A percentile compares a stretch with the other conserved stretches of the same genome.
These are phyloP conservation scores for Hypoxylon sp. DNA, from an alignment of 2,329 filamentous ascomycete genomes.

Conservation along the genomic window DNA sequence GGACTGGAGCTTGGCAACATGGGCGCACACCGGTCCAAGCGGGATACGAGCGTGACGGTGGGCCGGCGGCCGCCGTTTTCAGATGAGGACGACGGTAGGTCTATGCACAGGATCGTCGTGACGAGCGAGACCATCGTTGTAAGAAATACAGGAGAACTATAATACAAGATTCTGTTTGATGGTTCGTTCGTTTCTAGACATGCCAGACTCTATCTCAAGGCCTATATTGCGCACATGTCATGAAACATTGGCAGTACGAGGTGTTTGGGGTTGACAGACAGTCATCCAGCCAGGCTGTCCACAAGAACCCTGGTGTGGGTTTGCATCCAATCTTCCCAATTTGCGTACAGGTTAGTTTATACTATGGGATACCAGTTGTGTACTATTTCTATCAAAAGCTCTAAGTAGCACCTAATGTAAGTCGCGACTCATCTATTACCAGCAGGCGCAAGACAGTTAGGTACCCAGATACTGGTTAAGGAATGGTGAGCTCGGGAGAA, in stretches of 20 bases:
- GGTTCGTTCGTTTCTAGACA: constrained; percentile 14
- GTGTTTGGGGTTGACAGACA: neutral
- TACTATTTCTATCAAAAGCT: neutral
- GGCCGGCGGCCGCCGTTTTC: constrained; percentile 32
- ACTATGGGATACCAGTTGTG: neutral
- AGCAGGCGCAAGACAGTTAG: neutral
- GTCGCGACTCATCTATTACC: neutral
- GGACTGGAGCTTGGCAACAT: constrained; percentile 36
- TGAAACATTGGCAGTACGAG: neutral
- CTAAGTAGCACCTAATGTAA: neutral
- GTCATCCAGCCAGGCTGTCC: neutral
- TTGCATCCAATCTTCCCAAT: neutral
- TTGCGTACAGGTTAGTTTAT: neutral
- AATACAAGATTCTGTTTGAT: constrained; percentile 1
- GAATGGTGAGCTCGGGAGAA: neutral
- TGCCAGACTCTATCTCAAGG: constrained; percentile 13
- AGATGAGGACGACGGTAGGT: constrained; percentile 32
- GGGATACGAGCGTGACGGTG: constrained; percentile 32
- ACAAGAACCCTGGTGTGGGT: neutral
- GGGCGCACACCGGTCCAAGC: constrained; percentile 36
- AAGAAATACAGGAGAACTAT: constrained; percentile 37
- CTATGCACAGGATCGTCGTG: constrained; percentile 37
- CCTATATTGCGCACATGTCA: constrained; percentile 5
- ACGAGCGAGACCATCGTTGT: constrained; percentile 41
- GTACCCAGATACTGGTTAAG: neutral